Evolutionary conservation across 2,329 filamentous ascomycete species (phyloP).

Genomic region (Dothistroma pini): DNA sequence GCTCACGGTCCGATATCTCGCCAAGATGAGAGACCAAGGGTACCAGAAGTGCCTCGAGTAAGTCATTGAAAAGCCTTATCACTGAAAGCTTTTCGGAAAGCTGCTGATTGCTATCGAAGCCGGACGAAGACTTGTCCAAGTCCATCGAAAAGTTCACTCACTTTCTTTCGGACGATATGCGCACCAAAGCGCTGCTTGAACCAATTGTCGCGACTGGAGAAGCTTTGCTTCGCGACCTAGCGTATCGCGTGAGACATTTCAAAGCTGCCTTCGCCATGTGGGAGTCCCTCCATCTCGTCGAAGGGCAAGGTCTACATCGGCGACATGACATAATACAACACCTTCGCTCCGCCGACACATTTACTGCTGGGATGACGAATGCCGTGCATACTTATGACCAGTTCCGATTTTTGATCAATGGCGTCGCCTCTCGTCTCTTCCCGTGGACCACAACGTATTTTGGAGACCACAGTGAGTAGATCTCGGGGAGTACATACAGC

Average conservation of each 20-base stretch:
- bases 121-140: no score
- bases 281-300: conserved; percentile 16
- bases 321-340: conserved; percentile 13
- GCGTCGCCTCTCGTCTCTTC: conserved; percentile 40
- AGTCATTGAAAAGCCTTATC: no score
- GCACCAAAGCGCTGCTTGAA: no score
- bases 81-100: no score
- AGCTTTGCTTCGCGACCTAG: conserved; percentile 12
- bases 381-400: conserved; percentile 41
- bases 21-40: no score
- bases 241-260: conserved; percentile 16
- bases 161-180: no score
- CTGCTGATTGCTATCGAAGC: no score
- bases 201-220: no score
- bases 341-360: conserved; percentile 6
- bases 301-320: not conserved
- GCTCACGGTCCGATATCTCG: no score
- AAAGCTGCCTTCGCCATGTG: conserved; percentile 15
- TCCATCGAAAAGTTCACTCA: no score
- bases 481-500: no score
- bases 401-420: conserved; percentile 41
- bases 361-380: not conserved
- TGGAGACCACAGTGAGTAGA: conserved; percentile 37
- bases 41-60: no score
- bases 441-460: conserved; percentile 43